phyloP scores from a whole-genome alignment of 768 basidiomycete species.

The Auriscalpium microsporum region DNA sequence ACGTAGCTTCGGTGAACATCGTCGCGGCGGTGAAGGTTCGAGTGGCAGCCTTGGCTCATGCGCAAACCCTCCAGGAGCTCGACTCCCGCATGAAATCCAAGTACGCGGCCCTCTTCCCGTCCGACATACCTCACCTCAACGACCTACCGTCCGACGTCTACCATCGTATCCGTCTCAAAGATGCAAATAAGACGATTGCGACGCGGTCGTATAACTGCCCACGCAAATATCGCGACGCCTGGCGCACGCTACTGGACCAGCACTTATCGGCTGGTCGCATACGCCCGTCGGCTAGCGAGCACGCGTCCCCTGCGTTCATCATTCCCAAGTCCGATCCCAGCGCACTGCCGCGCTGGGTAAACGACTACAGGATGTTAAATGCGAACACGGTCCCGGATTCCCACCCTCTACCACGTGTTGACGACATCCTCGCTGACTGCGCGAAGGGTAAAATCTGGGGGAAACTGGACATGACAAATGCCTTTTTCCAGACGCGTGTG shows the following conservation, averaged over 20 bases:
- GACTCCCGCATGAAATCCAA: not conserved
- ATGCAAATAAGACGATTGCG: slow-evolving; percentile 16
- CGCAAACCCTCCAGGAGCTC: not conserved
- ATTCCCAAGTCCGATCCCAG: slow-evolving; percentile 18
- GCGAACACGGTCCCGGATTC: slow-evolving; percentile 6
- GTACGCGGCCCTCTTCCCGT: slow-evolving; percentile 12
- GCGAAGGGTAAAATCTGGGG: too few relatives aligned
- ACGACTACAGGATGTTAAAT: slow-evolving; percentile 15
- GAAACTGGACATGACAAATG: too few relatives aligned
- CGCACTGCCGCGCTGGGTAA: slow-evolving; percentile 10
- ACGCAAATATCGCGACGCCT: slow-evolving; percentile 24
- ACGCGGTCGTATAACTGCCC: slow-evolving; percentile 24
- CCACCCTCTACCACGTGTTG: slow-evolving; percentile 18
- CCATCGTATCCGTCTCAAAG: slow-evolving; percentile 12
- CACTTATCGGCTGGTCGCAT: slow-evolving; percentile 28
- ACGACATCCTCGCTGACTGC: slow-evolving; percentile 21
- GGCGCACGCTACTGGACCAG: slow-evolving; percentile 25
- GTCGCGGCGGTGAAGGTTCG: not conserved
- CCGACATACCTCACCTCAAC: slow-evolving; percentile 16
- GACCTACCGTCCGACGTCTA: slow-evolving; percentile 11
- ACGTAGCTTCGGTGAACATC: not conserved
- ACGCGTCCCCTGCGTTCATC: slow-evolving; percentile 28
- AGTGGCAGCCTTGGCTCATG: not conserved
- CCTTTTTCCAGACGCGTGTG: not conserved
- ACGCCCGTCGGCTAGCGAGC: slow-evolving; percentile 18